Conservation (phyloP, 2,329 filamentous ascomycete genomes). For the Paraphaeosphaeria sporulosa region DNA sequence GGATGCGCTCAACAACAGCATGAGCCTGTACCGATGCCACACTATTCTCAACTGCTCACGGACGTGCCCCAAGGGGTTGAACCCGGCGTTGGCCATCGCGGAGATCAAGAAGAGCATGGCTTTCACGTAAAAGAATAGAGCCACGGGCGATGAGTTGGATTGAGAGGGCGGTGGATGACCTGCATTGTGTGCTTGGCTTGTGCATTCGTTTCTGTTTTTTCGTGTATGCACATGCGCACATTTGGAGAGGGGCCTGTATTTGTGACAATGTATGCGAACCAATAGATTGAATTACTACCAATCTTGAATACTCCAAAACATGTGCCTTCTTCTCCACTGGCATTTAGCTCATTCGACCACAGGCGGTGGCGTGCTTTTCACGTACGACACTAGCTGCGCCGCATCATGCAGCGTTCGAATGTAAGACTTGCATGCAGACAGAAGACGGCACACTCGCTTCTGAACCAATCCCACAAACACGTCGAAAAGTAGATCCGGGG, state of each 20-base stretch:
- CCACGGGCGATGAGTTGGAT: background rate
- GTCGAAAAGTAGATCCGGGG: background rate
- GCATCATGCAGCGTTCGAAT: background rate
- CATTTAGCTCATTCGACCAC: too few relatives aligned
- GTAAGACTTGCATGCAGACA: background rate
- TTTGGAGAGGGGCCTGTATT: constrained; percentile 25
- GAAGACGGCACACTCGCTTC: background rate
- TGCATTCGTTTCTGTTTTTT: constrained; percentile 9
- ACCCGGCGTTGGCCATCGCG: constrained; percentile 92
- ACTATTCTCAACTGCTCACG: constrained; percentile 98
- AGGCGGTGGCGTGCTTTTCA: too few relatives aligned
- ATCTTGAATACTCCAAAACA: background rate
- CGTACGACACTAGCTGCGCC: background rate
- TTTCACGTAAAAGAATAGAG: constrained; percentile 43
- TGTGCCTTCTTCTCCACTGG: background rate
- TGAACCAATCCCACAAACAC: background rate
- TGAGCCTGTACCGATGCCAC: constrained; percentile 98
- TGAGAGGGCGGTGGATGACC: background rate
- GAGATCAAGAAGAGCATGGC: constrained; percentile 99
- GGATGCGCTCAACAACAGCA: constrained; percentile 93
- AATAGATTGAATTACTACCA: constrained; percentile 20
- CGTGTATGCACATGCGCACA: constrained; percentile 25
- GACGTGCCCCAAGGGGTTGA: constrained; percentile 97
- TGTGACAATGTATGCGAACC: constrained; percentile 30
- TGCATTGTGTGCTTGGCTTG: constrained; percentile 1